Base-by-base conservation (phyloP, 192 early-diverging fungal species). In the Backusella psychrophila region DNA sequence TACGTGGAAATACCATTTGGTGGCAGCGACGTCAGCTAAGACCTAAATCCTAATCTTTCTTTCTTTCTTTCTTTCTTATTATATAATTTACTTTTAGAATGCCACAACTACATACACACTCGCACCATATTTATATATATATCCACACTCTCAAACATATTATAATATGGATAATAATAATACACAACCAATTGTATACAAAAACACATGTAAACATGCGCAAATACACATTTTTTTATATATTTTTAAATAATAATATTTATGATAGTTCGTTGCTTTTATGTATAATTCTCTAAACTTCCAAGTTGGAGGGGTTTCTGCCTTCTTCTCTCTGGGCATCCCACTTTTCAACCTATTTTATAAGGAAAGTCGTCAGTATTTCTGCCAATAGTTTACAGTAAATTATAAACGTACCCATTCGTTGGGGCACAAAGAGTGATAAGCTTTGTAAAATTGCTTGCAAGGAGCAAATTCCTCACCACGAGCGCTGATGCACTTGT, bases 381-480 rank as follows among this genome's bases (percentile, higher is more conserved):
- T 36, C 17, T 39, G 35, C 38, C 33, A 33, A 33, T 33, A 33
- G 3, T 26, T 2, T 46, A 39, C n/a, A 41, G 42, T 44, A 6
- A 29, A 46, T 6, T 14, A 63, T 3, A 29, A 29, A 89, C 93
- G 78, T 92, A 99, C 97, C 96, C 94, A 99, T 78, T 90, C 88
- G 75, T 87, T 90, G 44, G 96, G 98, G 89, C 98, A 99, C 77
- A 99, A 87, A 63, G 90, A 87, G 76, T 85, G 87, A 90, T 91
- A 99, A 42, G 93, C 89, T 78, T 81, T 87, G 82, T 87, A 88
- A 87, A 99, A 99, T 81, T 94, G 92, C 81, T 92, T 88, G 92
- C 98, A 99, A 35, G 94, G 94, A 49, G 91, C 86, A 80, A 89
- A 98, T 77, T 98, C 96, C 86, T 98, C 96, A 81, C 98, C 98